Evolutionary conservation across 305 asterid species (phyloP).

Genomic region (Rubia tinctorum): DNA sequence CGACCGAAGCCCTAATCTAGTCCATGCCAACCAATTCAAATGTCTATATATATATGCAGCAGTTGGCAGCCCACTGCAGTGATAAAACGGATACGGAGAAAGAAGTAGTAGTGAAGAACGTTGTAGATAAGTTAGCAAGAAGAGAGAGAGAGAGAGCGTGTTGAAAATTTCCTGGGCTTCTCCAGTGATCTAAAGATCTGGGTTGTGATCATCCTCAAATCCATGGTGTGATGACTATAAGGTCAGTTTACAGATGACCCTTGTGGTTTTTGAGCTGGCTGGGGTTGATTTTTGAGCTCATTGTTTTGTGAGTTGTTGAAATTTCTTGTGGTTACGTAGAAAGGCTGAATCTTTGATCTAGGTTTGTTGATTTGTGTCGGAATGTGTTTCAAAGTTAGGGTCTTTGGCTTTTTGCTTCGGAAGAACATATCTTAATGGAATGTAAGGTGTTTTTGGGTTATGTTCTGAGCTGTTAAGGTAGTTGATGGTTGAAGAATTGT

Average conservation of each 20-base stretch:
- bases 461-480: background rate
- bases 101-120: constrained; percentile 9
- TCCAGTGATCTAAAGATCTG: constrained; percentile 20
- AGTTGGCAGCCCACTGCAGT: constrained; percentile 9
- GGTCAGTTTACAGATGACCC: constrained; percentile 14
- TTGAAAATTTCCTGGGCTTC: constrained; percentile 15
- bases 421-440: background rate
- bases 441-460: background rate
- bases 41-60: no score
- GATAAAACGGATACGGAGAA: constrained; percentile 16
- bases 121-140: constrained; percentile 32
- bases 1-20: no score
- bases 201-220: constrained; percentile 16
- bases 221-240: background rate
- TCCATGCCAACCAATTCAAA: no score
- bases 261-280: background rate
- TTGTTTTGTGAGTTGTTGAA: background rate
- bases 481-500: background rate
- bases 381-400: background rate
- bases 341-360: background rate
- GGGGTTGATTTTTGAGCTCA: background rate
- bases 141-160: constrained; percentile 15
- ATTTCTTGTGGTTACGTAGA: background rate
- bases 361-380: background rate
- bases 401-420: background rate